Evolutionary conservation across 805 yeast species (phyloP).

Genomic region (Candida nemodendra): DNA sequence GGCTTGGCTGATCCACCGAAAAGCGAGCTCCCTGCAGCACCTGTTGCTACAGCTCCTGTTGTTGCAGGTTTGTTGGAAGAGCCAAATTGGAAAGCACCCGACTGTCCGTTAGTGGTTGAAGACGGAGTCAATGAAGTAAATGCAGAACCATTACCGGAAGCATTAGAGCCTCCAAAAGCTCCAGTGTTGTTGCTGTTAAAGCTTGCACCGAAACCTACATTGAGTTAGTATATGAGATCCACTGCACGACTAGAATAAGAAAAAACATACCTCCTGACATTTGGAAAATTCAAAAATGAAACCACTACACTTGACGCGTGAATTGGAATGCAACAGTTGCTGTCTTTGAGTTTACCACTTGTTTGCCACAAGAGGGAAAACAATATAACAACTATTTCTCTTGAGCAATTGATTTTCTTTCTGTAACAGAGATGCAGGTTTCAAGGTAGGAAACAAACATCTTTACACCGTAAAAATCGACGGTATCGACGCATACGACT

Average conservation of each 20-base stretch:
- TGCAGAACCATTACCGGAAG: background rate
- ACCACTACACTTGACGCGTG: too few species aligned
- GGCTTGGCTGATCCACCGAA: conserved; percentile 2
- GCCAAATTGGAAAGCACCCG: conserved; percentile 8
- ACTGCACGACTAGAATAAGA: background rate
- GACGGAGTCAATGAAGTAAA: background rate
- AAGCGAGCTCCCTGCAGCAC: conserved; percentile 1
- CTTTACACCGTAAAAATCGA: too few species aligned
- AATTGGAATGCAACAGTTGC: background rate
- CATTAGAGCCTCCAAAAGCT: conserved; percentile 2
- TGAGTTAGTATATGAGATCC: background rate
- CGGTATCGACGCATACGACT: too few species aligned
- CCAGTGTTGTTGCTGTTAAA: background rate
- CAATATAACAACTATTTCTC: background rate
- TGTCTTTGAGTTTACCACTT: background rate
- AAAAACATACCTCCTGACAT: conserved; percentile 1
- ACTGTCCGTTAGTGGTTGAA: background rate
- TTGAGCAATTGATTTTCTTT: too few species aligned
- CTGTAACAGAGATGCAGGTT: too few species aligned
- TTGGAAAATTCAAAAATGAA: too few species aligned
- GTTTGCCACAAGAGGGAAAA: background rate
- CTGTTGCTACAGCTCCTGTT: background rate
- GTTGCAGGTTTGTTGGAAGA: conserved; percentile 5
- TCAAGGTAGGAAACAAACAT: too few species aligned
- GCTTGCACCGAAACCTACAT: background rate